A percentile compares a stretch with the other conserved stretches of the same genome.
phyloP scores from a whole-genome alignment of 257 asterid species.

The Ophiorrhiza pumila region DNA sequence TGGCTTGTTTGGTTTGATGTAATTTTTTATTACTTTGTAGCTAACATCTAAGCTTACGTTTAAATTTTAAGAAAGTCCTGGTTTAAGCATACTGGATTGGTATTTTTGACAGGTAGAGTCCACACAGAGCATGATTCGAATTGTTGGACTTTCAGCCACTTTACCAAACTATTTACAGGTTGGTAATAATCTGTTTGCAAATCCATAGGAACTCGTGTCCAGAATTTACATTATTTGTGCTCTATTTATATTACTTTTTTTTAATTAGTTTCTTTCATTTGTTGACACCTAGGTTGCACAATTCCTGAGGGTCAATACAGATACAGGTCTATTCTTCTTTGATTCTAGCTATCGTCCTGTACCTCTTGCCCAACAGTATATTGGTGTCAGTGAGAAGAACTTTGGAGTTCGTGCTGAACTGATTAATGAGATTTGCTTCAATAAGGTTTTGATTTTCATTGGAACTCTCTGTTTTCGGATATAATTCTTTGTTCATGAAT shows the following conservation, averaged over 20 bases:
- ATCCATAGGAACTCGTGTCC: not conserved
- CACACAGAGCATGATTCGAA: constrained; percentile 97
- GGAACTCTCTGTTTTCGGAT: constrained; percentile 14
- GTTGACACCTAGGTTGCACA: constrained; percentile 76
- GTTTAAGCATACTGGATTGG: constrained; percentile 17
- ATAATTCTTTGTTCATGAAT: constrained; percentile 7
- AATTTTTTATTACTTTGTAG: not conserved
- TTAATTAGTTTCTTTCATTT: constrained; percentile 15
- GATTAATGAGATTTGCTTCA: constrained; percentile 86
- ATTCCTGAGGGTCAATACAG: constrained; percentile 92
- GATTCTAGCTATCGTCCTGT: constrained; percentile 97
- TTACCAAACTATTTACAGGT: constrained; percentile 97
- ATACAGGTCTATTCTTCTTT: constrained; percentile 85
- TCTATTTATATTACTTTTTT: constrained; percentile 11
- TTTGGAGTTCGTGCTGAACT: constrained; percentile 74
- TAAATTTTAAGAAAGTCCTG: not conserved
- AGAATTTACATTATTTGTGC: not conserved
- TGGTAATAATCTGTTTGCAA: not conserved
- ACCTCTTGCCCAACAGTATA: constrained; percentile 94
- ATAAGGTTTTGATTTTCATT: constrained; percentile 51
- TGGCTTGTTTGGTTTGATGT: not conserved
- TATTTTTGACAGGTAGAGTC: constrained; percentile 78
- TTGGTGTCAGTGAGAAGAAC: constrained; percentile 82
- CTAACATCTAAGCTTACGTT: not conserved
- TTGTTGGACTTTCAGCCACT: constrained; percentile 98